Conservation (phyloP, 73 alveolate genomes). For the Halteria grandinella region DNA sequence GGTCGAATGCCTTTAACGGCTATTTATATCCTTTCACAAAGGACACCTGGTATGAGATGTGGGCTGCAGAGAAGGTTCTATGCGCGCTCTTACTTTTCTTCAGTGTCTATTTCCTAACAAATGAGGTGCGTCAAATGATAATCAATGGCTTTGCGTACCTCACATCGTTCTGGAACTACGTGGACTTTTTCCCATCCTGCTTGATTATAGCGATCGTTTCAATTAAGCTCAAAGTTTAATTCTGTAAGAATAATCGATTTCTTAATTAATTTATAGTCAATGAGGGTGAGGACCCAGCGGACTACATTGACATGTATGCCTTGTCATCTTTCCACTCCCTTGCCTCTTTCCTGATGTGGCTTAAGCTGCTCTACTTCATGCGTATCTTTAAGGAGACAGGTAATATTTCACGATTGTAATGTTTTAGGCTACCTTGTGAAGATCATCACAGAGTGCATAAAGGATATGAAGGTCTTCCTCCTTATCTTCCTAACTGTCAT, state of each 20-base stretch:
- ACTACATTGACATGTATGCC: slow-evolving; percentile 1
- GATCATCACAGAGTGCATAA: slow-evolving; percentile 31
- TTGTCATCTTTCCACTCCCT: slow-evolving; percentile 9
- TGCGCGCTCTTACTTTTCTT: slow-evolving; percentile 13
- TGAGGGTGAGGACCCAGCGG: no score
- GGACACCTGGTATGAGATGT: background rate
- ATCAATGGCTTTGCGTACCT: slow-evolving; percentile 12
- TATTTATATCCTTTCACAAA: no score
- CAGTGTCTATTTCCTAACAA: slow-evolving; percentile 15
- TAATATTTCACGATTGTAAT: background rate
- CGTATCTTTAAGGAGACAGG: slow-evolving; percentile 49
- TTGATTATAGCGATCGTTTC: slow-evolving; percentile 21
- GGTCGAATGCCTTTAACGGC: slow-evolving; percentile 18
- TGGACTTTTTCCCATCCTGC: slow-evolving; percentile 40
- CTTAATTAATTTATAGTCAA: no score
- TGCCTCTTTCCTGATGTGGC: slow-evolving; percentile 54
- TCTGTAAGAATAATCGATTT: no score
- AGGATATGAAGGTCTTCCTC: slow-evolving; percentile 35
- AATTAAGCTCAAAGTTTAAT: slow-evolving; percentile 2
- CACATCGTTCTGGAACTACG: slow-evolving; percentile 48
- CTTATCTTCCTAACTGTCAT: slow-evolving; percentile 15
- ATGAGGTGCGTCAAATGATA: background rate
- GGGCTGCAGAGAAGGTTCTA: slow-evolving; percentile 1
- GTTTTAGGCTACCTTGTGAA: slow-evolving; percentile 19
- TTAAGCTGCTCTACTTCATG: slow-evolving; percentile 53